Evolutionary conservation across 1,284 basidiomycete genomes (phyloP).

Genomic region (Thecaphora thlaspeos): DNA sequence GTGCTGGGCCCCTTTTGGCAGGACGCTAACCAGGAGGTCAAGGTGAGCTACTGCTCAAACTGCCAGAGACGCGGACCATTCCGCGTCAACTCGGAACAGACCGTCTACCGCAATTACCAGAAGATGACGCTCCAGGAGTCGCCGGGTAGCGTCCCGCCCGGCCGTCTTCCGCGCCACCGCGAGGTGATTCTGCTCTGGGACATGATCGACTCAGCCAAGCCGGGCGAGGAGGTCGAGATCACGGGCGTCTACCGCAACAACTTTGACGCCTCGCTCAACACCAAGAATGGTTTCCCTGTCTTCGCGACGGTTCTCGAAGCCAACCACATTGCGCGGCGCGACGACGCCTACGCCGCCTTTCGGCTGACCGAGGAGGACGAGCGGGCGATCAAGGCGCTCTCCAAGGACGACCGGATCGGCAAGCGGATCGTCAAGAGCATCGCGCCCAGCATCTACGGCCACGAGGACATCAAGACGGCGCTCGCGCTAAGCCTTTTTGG

Average conservation of each 20-base stretch:
- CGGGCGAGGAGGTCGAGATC: conserved; percentile 89
- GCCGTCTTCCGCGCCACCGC: conserved; percentile 89
- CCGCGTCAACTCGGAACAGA: conserved; percentile 96
- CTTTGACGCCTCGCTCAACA: conserved; percentile 95
- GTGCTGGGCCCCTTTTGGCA: conserved; percentile 96
- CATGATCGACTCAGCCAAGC: conserved; percentile 94
- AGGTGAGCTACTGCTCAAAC: conserved; percentile 78
- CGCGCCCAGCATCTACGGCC: conserved; percentile 96
- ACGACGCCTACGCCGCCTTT: conserved; percentile 88
- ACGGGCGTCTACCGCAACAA: conserved; percentile 99
- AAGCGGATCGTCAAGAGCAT: conserved; percentile 98
- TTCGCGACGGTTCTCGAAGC: conserved; percentile 98
- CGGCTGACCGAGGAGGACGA: conserved; percentile 95
- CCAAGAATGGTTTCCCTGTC: conserved; percentile 98
- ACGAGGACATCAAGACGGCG: conserved; percentile 98
- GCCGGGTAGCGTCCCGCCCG: conserved; percentile 95
- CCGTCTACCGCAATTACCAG: conserved; percentile 97
- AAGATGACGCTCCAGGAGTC: conserved; percentile 98
- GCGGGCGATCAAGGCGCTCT: conserved; percentile 79
- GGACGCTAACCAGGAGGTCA: conserved; percentile 90
- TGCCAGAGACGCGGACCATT: conserved; percentile 95
- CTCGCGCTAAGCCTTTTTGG: conserved; percentile 91
- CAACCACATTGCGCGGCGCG: conserved; percentile 85
- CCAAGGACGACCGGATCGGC: conserved; percentile 87
- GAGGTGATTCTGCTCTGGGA: conserved; percentile 98